Percentiles rank a stretch among this genome's conserved stretches.
Evolutionary conservation across 352 stramenopile species (phyloP).

Genomic region (Peronospora tabacina): DNA sequence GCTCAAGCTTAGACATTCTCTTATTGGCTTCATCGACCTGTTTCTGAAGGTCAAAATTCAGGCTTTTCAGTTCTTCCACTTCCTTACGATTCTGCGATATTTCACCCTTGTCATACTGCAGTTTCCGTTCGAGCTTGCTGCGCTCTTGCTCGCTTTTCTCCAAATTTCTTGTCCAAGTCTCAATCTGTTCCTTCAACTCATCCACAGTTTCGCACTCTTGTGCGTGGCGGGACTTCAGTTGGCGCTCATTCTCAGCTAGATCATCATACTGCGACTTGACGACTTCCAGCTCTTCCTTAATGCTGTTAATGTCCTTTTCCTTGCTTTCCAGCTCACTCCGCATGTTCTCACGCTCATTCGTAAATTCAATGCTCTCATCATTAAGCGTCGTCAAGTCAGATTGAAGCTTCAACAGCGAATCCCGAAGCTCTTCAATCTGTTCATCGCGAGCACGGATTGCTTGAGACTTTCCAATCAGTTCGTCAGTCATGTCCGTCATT

Average conservation of each 20-base stretch:
- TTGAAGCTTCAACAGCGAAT: constrained; percentile 38
- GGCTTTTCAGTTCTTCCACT: constrained; percentile 40
- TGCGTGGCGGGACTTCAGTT: constrained; percentile 33
- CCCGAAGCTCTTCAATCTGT: constrained; percentile 50
- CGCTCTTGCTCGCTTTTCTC: constrained; percentile 31
- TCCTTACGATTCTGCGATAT: constrained; percentile 48
- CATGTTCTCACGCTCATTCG: constrained; percentile 32
- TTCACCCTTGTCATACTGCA: constrained; percentile 43
- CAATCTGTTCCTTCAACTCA: constrained; percentile 41
- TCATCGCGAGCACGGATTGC: constrained; percentile 55
- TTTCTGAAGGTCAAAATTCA: constrained; percentile 43
- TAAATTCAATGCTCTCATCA: constrained; percentile 45
- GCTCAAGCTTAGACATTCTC: constrained; percentile 41
- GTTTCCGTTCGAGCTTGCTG: constrained; percentile 32
- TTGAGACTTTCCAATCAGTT: constrained; percentile 69
- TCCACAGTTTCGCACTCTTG: constrained; percentile 34
- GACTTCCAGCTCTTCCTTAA: constrained; percentile 34
- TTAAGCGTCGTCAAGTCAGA: constrained; percentile 38
- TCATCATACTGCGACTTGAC: constrained; percentile 47
- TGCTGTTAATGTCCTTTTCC: constrained; percentile 19
- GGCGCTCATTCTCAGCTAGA: constrained; percentile 43
- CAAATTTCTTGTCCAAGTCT: constrained; percentile 35
- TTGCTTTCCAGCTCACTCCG: constrained; percentile 32
- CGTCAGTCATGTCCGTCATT: constrained; percentile 69
- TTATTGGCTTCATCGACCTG: constrained; percentile 45